A percentile compares a stretch with the other conserved stretches of the same genome.
phyloP scores from a whole-genome alignment of 2,329 filamentous ascomycete species.

The Arachnomyces sp. region DNA sequence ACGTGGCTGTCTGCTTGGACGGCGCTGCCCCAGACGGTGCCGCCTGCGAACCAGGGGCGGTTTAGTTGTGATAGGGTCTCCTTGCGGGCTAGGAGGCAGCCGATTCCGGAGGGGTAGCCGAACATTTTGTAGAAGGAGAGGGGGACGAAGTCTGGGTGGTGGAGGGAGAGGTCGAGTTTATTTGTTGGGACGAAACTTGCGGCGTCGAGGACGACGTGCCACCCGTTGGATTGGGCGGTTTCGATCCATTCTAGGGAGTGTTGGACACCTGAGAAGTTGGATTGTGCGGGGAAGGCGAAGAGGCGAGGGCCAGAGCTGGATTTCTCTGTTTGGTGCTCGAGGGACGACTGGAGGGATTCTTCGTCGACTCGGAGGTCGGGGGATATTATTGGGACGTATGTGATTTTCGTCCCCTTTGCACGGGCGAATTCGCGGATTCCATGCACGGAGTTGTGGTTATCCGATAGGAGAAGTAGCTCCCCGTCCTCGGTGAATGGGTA shows the following conservation, averaged over 20 bases:
- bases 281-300: conserved; percentile 61
- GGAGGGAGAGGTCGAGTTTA: conserved; percentile 46
- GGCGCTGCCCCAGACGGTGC: conserved; percentile 41
- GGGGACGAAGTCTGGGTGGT: conserved; percentile 52
- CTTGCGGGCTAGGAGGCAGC: conserved; percentile 50
- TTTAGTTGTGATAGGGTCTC: conserved; percentile 48
- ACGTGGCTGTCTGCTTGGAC: conserved; percentile 9
- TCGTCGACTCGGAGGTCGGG: conserved; percentile 6
- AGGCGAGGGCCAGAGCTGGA: conserved; percentile 26
- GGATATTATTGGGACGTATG: conserved; percentile 4
- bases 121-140: conserved; percentile 61
- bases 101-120: conserved; percentile 54
- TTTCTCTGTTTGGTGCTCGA: conserved; percentile 9
- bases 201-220: conserved; percentile 52
- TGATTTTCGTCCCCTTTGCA: conserved; percentile 5
- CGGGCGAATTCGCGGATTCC: conserved; percentile 43
- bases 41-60: conserved; percentile 58
- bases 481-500: conserved; percentile 19
- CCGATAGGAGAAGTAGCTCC: conserved; percentile 51
- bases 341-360: not conserved
- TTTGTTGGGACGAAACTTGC: conserved; percentile 58
- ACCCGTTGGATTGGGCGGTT: conserved; percentile 13
- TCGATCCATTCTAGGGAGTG: conserved; percentile 51
- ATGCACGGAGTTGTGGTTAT: conserved; percentile 53
- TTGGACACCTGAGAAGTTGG: conserved; percentile 59